Conservation (phyloP, 352 stramenopile species). For the Pythium rhizo-oryzae region DNA sequence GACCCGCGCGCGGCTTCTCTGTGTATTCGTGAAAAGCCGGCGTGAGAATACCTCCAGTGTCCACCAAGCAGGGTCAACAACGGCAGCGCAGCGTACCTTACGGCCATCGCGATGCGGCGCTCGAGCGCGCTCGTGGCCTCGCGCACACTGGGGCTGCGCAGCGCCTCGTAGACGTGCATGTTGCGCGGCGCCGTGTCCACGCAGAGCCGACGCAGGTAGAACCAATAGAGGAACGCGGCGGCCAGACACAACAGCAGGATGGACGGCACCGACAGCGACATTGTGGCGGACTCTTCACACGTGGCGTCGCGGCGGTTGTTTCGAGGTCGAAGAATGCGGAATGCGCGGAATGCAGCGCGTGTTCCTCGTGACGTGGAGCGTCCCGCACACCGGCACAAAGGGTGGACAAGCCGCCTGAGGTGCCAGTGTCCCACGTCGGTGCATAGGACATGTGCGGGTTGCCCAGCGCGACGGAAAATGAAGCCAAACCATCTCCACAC, state of each 20-base stretch:
- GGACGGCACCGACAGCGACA: neutral
- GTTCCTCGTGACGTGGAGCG: too few relatives aligned
- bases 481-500: too few relatives aligned
- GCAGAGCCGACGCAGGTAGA: constrained; percentile 1
- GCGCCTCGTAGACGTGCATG: constrained; percentile 4
- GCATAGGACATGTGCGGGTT: too few relatives aligned
- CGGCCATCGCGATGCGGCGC: constrained; percentile 10
- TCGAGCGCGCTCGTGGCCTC: constrained; percentile 8
- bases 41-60: neutral
- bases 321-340: neutral
- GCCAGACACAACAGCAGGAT: neutral
- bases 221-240: neutral
- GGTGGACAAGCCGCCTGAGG: too few relatives aligned
- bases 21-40: neutral
- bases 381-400: too few relatives aligned
- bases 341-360: neutral
- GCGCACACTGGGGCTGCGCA: constrained; percentile 10
- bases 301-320: neutral
- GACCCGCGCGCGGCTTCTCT: neutral
- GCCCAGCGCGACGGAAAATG: too few relatives aligned
- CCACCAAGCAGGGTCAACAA: neutral
- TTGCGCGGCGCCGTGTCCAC: constrained; percentile 1
- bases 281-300: neutral
- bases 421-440: too few relatives aligned
- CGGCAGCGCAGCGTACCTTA: neutral